Conservation (phyloP, 345 rosid species). For the Hibiscus tridactylites region DNA sequence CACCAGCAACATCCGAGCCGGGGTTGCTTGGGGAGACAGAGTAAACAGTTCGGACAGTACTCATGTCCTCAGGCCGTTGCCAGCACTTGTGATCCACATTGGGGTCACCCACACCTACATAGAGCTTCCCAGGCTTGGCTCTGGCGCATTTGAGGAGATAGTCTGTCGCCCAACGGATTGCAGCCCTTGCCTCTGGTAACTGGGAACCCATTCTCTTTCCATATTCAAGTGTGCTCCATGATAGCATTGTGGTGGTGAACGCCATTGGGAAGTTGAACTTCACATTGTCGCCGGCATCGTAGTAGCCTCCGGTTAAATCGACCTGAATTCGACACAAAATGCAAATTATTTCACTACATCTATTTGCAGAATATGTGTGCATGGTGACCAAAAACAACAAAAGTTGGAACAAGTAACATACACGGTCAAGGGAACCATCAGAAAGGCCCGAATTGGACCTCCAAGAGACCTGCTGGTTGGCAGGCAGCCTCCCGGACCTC, state of each 20-base stretch:
- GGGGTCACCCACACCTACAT: conserved; percentile 91
- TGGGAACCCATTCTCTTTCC: conserved; percentile 67
- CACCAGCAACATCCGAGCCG: conserved; percentile 88
- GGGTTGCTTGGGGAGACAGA: conserved; percentile 68
- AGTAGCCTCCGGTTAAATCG: conserved; percentile 83
- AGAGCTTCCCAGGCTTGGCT: conserved; percentile 67
- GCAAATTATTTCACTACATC: not conserved
- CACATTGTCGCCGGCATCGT: conserved; percentile 88
- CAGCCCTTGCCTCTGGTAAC: conserved; percentile 43
- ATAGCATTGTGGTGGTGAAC: conserved; percentile 80
- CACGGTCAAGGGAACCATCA: conserved; percentile 58
- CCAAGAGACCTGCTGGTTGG: conserved; percentile 51
- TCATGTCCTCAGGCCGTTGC: conserved; percentile 98
- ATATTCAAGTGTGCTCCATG: conserved; percentile 81
- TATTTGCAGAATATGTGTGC: not conserved
- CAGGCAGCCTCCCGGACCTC: conserved; percentile 70
- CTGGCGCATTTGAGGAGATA: conserved; percentile 82
- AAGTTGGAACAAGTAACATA: conserved; percentile 7
- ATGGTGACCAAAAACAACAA: not conserved
- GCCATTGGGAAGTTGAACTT: conserved; percentile 97
- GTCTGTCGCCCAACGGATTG: conserved; percentile 76
- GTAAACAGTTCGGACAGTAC: conserved; percentile 60
- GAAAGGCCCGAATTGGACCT: conserved; percentile 69
- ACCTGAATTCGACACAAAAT: conserved; percentile 33
- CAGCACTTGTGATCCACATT: conserved; percentile 84